phyloP scores from a whole-genome alignment of 768 basidiomycete species.

The Erythrobasidium yunnanense region DNA sequence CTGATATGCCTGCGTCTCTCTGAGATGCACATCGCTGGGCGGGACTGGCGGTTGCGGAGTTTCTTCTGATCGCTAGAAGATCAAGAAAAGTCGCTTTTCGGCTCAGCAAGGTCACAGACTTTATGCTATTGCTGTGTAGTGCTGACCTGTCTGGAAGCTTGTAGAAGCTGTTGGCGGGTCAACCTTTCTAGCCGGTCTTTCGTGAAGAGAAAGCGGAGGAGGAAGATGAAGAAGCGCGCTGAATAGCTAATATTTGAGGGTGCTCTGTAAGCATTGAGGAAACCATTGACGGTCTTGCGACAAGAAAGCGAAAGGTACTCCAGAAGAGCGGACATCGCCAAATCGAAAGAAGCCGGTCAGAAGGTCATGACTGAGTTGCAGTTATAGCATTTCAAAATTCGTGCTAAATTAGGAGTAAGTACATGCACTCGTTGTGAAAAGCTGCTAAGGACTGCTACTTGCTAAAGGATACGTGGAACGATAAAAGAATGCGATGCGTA shows the following conservation, averaged over 20 bases:
- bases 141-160: no score
- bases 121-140: no score
- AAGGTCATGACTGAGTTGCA: no score
- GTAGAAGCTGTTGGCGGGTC: no score
- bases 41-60: not conserved
- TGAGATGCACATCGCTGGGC: not conserved
- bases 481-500: not conserved
- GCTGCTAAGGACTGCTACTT: not conserved
- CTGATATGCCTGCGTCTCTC: not conserved
- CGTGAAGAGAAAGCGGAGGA: not conserved
- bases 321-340: no score
- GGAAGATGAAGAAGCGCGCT: not conserved
- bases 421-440: not conserved
- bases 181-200: not conserved
- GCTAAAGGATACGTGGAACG: not conserved
- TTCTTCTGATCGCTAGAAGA: not conserved
- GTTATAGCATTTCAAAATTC: no score
- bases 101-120: no score
- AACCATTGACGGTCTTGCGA: not conserved
- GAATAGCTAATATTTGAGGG: not conserved
- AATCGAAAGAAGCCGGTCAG: no score
- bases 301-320: not conserved
- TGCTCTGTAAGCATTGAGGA: not conserved
- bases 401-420: no score
- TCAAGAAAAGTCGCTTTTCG: no score